Conservation (phyloP, 1,284 basidiomycete genomes). For the Heterobasidion occidentale region DNA sequence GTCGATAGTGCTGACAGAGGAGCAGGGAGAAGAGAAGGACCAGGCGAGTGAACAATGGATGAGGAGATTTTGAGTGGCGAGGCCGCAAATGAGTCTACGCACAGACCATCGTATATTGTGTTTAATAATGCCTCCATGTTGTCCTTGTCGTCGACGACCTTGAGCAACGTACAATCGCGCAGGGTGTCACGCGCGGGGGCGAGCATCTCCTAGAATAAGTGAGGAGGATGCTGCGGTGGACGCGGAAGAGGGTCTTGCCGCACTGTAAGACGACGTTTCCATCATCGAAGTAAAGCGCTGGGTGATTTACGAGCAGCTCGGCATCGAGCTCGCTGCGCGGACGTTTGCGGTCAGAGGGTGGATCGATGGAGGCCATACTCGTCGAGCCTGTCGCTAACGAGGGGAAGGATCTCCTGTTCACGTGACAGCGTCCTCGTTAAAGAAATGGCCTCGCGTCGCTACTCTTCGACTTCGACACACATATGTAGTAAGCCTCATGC, state of each 20-base stretch:
- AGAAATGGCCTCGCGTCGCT: too few species aligned
- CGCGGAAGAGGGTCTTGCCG: constrained; percentile 9
- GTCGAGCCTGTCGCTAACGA: too few species aligned
- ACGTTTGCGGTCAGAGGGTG: neutral
- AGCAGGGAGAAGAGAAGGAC: neutral
- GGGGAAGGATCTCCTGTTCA: too few species aligned
- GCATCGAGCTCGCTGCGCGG: neutral
- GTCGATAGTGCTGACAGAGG: constrained; percentile 13
- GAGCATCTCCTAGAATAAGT: constrained; percentile 4
- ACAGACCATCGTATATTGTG: constrained; percentile 12
- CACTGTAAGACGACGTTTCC: constrained; percentile 10
- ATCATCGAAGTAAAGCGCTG: constrained; percentile 12
- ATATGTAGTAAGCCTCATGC: too few species aligned
- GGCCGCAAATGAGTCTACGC: neutral
- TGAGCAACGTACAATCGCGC: constrained; percentile 1
- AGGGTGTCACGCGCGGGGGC: neutral
- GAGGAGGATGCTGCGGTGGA: constrained; percentile 9
- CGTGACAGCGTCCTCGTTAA: too few species aligned
- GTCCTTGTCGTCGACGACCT: constrained; percentile 6
- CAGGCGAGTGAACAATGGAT: too few species aligned
- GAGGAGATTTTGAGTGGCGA: neutral
- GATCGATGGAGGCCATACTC: too few species aligned
- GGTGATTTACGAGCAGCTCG: constrained; percentile 5
- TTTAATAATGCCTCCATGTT: constrained; percentile 10
- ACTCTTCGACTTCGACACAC: too few species aligned